These are phyloP conservation scores for Jackrogersella minutella DNA, from an alignment of 495 filamentous ascomycete genomes.

Conservation along the genomic window DNA sequence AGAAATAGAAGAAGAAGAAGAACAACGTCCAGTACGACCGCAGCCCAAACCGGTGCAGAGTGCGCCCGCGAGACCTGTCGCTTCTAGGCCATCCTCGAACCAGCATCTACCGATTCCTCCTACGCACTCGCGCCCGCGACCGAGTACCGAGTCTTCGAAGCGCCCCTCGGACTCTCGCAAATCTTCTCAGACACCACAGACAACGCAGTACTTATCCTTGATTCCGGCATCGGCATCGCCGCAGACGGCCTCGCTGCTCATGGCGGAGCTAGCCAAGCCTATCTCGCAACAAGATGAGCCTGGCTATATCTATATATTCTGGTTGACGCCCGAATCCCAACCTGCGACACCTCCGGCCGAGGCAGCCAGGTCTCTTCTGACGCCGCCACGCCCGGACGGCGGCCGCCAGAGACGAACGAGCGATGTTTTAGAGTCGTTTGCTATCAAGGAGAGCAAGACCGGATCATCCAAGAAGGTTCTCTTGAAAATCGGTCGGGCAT, in stretches of 20 bases:
- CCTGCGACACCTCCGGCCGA: slow-evolving; percentile 61
- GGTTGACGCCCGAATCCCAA: slow-evolving; percentile 72
- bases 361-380: slow-evolving; percentile 66
- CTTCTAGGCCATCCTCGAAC: slow-evolving; percentile 41
- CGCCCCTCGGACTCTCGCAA: slow-evolving; percentile 46
- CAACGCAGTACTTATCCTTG: slow-evolving; percentile 67
- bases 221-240: slow-evolving; percentile 71
- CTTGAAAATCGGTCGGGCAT: slow-evolving; percentile 91
- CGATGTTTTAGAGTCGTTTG: slow-evolving; percentile 70
- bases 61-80: slow-evolving; percentile 40
- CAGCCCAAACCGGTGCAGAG: slow-evolving; percentile 52
- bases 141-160: slow-evolving; percentile 48
- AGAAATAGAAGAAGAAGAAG: slow-evolving; percentile 48
- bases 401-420: slow-evolving; percentile 65
- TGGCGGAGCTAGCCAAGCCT: slow-evolving; percentile 83
- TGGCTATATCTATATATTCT: slow-evolving; percentile 99
- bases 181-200: slow-evolving; percentile 52
- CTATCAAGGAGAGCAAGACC: slow-evolving; percentile 42
- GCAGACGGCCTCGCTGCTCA: slow-evolving; percentile 68
- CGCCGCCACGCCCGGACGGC: slow-evolving; percentile 52
- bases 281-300: slow-evolving; percentile 79
- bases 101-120: slow-evolving; percentile 42
- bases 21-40: slow-evolving; percentile 47
- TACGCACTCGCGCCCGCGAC: slow-evolving; percentile 42
- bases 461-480: slow-evolving; percentile 64